Evolutionary conservation across 2,329 filamentous ascomycete genomes (phyloP).

Genomic region (Xylariales sp.): DNA sequence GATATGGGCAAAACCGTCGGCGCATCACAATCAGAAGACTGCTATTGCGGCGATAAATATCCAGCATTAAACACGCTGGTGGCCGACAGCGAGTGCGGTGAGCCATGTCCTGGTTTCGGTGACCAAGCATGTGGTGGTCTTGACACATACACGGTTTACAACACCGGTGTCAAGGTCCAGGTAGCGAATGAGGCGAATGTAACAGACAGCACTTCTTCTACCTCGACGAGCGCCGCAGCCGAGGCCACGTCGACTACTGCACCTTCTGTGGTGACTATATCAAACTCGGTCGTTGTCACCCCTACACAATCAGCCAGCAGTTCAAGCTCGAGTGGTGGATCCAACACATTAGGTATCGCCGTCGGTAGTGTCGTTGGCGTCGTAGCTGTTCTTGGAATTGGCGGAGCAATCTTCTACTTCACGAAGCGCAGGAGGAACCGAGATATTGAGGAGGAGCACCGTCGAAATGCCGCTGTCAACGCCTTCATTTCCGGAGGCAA

Average conservation of each 20-base stretch:
- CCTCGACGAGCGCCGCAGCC: conserved; percentile 9
- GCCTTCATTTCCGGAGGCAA: conserved; percentile 66
- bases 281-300: conserved; percentile 2
- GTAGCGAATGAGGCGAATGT: conserved; percentile 27
- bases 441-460: conserved; percentile 79
- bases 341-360: conserved; percentile 80
- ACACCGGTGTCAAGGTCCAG: conserved; percentile 41
- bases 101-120: conserved; percentile 59
- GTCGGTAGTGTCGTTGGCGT: conserved; percentile 85
- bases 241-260: conserved; percentile 16
- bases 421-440: conserved; percentile 71
- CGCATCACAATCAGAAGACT: conserved; percentile 57
- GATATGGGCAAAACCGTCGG: conserved; percentile 50
- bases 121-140: conserved; percentile 56
- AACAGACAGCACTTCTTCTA: conserved; percentile 26
- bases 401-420: conserved; percentile 68
- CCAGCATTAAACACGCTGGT: conserved; percentile 54
- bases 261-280: conserved; percentile 13
- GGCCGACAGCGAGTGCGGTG: conserved; percentile 57
- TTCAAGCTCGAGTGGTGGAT: conserved; percentile 30
- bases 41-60: conserved; percentile 68
- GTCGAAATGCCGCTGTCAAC: conserved; percentile 73
- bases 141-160: conserved; percentile 43
- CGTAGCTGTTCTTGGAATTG: conserved; percentile 59
- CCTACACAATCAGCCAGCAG: conserved; percentile 4